phyloP scores from a whole-genome alignment of 1,139 yeast species.

The Wickerhamomyces sp. region DNA sequence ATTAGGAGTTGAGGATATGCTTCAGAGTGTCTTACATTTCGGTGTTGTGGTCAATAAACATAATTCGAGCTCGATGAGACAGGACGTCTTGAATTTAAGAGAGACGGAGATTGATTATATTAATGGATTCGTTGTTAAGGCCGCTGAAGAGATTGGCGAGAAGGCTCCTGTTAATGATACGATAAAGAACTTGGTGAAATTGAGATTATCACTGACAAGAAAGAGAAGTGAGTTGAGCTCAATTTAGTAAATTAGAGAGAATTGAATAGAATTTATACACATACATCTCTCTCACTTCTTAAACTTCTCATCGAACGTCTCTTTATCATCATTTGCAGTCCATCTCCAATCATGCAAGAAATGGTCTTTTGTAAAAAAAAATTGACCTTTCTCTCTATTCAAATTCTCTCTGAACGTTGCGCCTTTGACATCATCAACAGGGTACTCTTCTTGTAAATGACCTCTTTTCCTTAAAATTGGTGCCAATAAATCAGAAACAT shows the following conservation, averaged over 20 bases:
- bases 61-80: conserved; percentile 86
- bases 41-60: conserved; percentile 42
- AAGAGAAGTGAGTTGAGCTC: too few relatives aligned
- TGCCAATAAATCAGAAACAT: conserved; percentile 24
- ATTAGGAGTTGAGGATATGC: conserved; percentile 40
- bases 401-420: too few relatives aligned
- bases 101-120: conserved; percentile 75
- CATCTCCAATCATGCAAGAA: too few relatives aligned
- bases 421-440: too few relatives aligned
- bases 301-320: conserved; percentile 5
- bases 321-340: conserved; percentile 12
- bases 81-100: conserved; percentile 58
- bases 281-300: too few relatives aligned
- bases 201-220: conserved; percentile 23
- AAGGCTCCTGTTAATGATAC: conserved; percentile 27
- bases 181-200: conserved; percentile 27
- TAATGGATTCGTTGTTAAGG: conserved; percentile 61
- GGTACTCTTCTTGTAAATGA: conserved; percentile 23
- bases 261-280: too few relatives aligned
- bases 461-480: conserved; percentile 27
- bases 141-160: conserved; percentile 34
- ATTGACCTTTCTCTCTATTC: background rate
- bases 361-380: too few relatives aligned
- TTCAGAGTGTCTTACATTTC: conserved; percentile 37
- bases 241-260: too few relatives aligned